Conservation (phyloP, 768 basidiomycete genomes). For the Russula sp. region DNA sequence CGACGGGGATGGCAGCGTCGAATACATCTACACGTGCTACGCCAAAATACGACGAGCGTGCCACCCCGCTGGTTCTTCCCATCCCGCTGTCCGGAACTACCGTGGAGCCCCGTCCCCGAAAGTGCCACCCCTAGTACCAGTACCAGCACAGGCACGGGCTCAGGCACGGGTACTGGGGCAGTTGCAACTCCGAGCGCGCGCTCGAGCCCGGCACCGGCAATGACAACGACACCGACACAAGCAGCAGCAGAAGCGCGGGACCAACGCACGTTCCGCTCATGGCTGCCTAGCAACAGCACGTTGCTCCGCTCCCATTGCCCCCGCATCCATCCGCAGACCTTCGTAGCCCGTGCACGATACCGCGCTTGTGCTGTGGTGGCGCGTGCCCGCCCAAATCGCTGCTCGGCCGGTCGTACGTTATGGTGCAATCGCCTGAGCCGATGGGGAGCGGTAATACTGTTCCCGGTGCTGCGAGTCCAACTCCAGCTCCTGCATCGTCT, state of each 20-base stretch:
- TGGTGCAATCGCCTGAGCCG: constrained; percentile 7
- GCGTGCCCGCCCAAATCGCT: constrained; percentile 59
- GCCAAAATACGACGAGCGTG: constrained; percentile 12
- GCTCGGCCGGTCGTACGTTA: constrained; percentile 34
- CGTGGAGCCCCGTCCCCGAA: constrained; percentile 12
- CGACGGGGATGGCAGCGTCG: neutral
- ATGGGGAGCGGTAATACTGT: neutral
- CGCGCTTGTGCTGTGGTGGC: constrained; percentile 63
- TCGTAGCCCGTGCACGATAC: constrained; percentile 28
- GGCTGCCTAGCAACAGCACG: constrained; percentile 9
- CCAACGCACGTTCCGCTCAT: constrained; percentile 15
- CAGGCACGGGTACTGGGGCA: neutral
- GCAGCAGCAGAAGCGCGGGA: neutral
- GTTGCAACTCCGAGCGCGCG: neutral
- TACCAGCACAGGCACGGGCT: neutral
- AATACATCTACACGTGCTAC: neutral
- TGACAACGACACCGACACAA: neutral
- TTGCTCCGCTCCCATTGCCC: constrained; percentile 6
- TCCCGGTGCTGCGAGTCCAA: neutral
- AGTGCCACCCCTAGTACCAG: neutral
- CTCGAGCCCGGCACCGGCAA: constrained; percentile 2
- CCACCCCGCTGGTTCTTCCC: constrained; percentile 21
- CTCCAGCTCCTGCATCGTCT: neutral
- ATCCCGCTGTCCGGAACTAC: constrained; percentile 18
- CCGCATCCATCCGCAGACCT: constrained; percentile 9